Conservation (phyloP, 108 stramenopile genomes). For the Pseudonitzschia multiseries region DNA sequence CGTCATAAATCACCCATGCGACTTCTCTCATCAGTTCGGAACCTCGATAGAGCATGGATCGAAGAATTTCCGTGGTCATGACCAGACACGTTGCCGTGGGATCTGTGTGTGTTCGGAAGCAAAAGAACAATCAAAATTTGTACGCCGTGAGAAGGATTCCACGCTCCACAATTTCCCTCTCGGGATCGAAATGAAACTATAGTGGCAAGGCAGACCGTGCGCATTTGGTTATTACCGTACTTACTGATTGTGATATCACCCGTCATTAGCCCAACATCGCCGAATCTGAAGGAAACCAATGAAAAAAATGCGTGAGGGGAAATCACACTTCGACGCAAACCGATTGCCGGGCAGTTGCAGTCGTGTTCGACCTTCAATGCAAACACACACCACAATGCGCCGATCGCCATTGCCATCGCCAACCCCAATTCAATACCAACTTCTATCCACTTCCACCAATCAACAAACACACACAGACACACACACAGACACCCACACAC, state of each 20-base stretch:
- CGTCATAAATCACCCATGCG: conserved; percentile 90
- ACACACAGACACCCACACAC: conserved; percentile 2
- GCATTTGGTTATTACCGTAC: too few relatives aligned
- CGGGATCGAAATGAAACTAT: too few relatives aligned
- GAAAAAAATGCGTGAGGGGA: neutral
- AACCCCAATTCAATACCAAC: too few relatives aligned
- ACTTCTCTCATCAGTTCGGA: conserved; percentile 97
- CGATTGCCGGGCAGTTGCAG: too few relatives aligned
- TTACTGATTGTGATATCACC: conserved; percentile 90
- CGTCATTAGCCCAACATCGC: conserved; percentile 97
- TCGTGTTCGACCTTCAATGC: too few relatives aligned
- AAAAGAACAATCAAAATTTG: too few relatives aligned
- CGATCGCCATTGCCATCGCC: too few relatives aligned
- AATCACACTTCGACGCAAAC: neutral
- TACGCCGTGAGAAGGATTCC: too few relatives aligned
- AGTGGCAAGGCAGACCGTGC: too few relatives aligned
- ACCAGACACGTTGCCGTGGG: conserved; percentile 94
- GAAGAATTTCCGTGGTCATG: conserved; percentile 99
- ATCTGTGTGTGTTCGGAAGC: conserved; percentile 48
- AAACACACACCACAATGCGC: too few relatives aligned
- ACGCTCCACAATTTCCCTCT: neutral
- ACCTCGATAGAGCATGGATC: conserved; percentile 98
- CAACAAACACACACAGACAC: neutral
- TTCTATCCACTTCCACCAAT: too few relatives aligned
- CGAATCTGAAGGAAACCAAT: conserved; percentile 36